These are phyloP conservation scores for Claviceps capensis DNA, from an alignment of 2,329 filamentous ascomycete species.

Conservation along the genomic window DNA sequence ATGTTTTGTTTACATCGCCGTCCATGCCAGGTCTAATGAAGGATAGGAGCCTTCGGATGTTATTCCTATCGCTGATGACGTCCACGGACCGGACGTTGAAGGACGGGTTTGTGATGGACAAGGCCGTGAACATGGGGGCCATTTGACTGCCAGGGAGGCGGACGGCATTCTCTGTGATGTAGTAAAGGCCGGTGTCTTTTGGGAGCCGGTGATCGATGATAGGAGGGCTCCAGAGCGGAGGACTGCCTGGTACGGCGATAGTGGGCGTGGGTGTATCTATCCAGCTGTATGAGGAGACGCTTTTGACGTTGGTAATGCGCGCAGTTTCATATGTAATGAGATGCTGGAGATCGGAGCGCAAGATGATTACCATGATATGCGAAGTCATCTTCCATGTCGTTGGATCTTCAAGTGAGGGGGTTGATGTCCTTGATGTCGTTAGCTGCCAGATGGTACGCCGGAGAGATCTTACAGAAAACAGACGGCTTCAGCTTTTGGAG, in stretches of 20 bases:
- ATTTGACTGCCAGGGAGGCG: slow-evolving; percentile 28
- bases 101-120: slow-evolving; percentile 23
- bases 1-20: slow-evolving; percentile 16
- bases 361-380: background rate
- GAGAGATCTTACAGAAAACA: background rate
- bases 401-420: background rate
- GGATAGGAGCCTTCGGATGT: slow-evolving; percentile 32
- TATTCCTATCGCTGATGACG: slow-evolving; percentile 32
- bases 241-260: slow-evolving; percentile 30
- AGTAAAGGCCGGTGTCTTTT: slow-evolving; percentile 26
- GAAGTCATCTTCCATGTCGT: background rate
- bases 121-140: slow-evolving; percentile 31
- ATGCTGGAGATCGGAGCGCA: background rate
- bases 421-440: too few species aligned
- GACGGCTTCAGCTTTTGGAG: background rate
- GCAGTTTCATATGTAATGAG: background rate
- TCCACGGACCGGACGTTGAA: slow-evolving; percentile 26
- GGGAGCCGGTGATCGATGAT: slow-evolving; percentile 11
- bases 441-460: background rate
- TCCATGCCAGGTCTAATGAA: slow-evolving; percentile 21
- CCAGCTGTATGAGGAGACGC: slow-evolving; percentile 38
- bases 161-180: slow-evolving; percentile 31
- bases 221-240: slow-evolving; percentile 21
- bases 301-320: slow-evolving; percentile 23
- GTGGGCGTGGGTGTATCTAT: slow-evolving; percentile 25